Percentiles rank a stretch among this genome's conserved stretches.
Conservation (phyloP, 345 rosid species). For the Citrus cavaleriei region DNA sequence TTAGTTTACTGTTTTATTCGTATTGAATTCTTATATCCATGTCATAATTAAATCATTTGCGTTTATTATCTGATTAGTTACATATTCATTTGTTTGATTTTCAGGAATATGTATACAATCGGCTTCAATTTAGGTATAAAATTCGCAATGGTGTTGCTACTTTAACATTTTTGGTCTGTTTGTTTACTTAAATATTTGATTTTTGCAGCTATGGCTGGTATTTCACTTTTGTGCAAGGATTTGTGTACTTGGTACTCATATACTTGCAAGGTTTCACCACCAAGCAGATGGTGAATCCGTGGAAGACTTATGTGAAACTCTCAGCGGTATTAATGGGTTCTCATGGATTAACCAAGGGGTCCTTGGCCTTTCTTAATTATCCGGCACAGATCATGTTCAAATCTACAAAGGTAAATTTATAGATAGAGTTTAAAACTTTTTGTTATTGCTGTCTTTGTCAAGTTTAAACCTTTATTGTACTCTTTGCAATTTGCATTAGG, state of each 20-base stretch:
- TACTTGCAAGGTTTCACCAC: constrained; percentile 92
- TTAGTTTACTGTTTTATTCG: neutral
- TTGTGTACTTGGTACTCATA: constrained; percentile 78
- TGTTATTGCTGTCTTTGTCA: neutral
- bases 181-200: neutral
- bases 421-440: neutral
- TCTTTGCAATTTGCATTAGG: neutral
- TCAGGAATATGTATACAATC: constrained; percentile 94
- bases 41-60: neutral
- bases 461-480: neutral
- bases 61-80: neutral
- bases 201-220: constrained; percentile 92
- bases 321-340: constrained; percentile 98
- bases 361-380: constrained; percentile 92
- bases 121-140: constrained; percentile 78
- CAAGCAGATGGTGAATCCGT: constrained; percentile 90
- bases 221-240: constrained; percentile 97
- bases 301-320: constrained; percentile 91
- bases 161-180: neutral
- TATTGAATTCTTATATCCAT: neutral
- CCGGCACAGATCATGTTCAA: constrained; percentile 99
- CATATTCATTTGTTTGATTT: neutral
- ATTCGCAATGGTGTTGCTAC: neutral
- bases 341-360: constrained; percentile 92
- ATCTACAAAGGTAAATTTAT: constrained; percentile 74